These are phyloP conservation scores for Tylopilus sp. DNA, from an alignment of 768 basidiomycete species.

Conservation along the genomic window DNA sequence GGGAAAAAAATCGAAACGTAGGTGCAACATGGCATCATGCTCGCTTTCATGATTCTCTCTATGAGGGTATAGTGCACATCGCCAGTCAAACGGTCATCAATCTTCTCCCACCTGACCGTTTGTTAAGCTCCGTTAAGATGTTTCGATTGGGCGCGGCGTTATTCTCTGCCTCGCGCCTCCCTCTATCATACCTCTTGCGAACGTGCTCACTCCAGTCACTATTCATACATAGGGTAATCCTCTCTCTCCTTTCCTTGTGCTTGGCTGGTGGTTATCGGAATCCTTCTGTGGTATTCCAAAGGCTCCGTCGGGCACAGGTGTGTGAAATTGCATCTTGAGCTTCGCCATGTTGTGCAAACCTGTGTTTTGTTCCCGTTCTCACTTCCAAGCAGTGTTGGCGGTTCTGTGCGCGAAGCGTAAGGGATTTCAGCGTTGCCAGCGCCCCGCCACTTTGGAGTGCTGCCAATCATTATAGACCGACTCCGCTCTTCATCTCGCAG, in stretches of 20 bases:
- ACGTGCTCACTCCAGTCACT: conserved; percentile 10
- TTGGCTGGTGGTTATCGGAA: neutral
- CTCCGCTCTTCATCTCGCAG: conserved; percentile 8
- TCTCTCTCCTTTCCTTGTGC: neutral
- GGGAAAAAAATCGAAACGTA: conserved; percentile 1
- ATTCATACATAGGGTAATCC: conserved; percentile 10
- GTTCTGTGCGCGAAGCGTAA: neutral
- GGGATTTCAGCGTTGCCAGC: neutral
- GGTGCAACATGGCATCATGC: conserved; percentile 7
- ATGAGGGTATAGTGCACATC: conserved; percentile 11
- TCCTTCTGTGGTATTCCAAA: conserved; percentile 9
- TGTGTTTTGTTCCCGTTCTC: conserved; percentile 11
- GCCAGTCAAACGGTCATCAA: conserved; percentile 7
- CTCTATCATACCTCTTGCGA: conserved; percentile 13
- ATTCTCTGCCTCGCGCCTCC: conserved; percentile 18
- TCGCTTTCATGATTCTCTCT: conserved; percentile 9
- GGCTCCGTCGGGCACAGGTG: conserved; percentile 18
- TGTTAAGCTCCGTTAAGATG: conserved; percentile 26
- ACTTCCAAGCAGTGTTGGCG: conserved; percentile 1
- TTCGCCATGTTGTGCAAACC: conserved; percentile 9
- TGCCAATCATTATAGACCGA: conserved; percentile 2
- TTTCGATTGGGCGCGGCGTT: conserved; percentile 14
- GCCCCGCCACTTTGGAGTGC: neutral
- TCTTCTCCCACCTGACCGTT: conserved; percentile 10
- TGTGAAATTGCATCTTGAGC: conserved; percentile 25